These are phyloP conservation scores for Mycosphaerella sp. DNA, from an alignment of 2,329 filamentous ascomycete genomes.

Conservation along the genomic window DNA sequence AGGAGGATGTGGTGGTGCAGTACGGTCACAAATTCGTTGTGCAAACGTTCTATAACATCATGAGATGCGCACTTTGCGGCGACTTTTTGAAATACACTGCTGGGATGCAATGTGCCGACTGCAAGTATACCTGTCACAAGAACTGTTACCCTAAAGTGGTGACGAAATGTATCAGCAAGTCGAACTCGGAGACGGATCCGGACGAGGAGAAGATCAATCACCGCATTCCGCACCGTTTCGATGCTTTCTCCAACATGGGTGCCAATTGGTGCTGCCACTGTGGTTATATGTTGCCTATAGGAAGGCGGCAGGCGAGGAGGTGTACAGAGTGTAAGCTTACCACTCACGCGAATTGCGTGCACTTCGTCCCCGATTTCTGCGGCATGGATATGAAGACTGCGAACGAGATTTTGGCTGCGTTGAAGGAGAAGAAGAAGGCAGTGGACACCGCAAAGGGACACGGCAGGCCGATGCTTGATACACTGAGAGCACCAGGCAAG, in stretches of 20 bases:
- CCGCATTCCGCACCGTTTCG: conserved; percentile 94
- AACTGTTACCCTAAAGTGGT: conserved; percentile 97
- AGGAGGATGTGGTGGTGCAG: conserved; percentile 97
- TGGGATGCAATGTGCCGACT: conserved; percentile 98
- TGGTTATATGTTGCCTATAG: conserved; percentile 89
- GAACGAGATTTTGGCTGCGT: conserved; percentile 84
- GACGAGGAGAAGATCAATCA: conserved; percentile 99
- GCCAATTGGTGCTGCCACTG: conserved; percentile 99
- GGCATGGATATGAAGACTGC: conserved; percentile 98
- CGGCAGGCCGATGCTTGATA: conserved; percentile 31
- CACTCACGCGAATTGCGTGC: conserved; percentile 83
- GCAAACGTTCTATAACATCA: conserved; percentile 99
- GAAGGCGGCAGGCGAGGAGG: conserved; percentile 89
- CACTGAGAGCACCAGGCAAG: conserved; percentile 49
- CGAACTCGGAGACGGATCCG: conserved; percentile 94
- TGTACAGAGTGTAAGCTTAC: conserved; percentile 93
- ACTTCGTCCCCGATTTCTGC: conserved; percentile 96
- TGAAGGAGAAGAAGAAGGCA: conserved; percentile 66
- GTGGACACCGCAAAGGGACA: neutral
- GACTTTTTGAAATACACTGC: conserved; percentile 98
- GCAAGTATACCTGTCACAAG: conserved; percentile 98
- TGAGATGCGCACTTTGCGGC: conserved; percentile 96
- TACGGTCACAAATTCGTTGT: conserved; percentile 99
- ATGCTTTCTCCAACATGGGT: conserved; percentile 93
- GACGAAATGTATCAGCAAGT: conserved; percentile 99